These are phyloP conservation scores for Funneliformis geosporum DNA, from an alignment of 192 early-diverging fungal species.

Conservation along the genomic window DNA sequence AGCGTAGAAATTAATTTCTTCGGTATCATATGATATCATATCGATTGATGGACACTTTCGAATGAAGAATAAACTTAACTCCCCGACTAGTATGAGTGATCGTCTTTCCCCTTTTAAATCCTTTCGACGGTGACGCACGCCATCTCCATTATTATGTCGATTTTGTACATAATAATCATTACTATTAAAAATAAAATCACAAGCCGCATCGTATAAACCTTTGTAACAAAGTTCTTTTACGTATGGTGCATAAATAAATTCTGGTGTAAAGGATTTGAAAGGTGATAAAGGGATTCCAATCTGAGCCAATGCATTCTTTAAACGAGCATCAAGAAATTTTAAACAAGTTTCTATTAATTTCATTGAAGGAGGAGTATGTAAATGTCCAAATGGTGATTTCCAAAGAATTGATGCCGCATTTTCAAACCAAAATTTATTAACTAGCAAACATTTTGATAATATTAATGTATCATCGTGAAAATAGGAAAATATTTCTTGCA, in stretches of 20 bases:
- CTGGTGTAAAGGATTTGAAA: not conserved
- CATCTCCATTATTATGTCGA: too few relatives aligned
- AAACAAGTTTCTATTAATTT: slow-evolving; percentile 14
- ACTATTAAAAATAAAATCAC: not conserved
- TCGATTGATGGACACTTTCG: not conserved
- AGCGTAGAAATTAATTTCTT: not conserved
- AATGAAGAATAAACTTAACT: not conserved
- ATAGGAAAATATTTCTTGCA: slow-evolving; percentile 16
- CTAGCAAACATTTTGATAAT: not conserved
- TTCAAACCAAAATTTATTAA: slow-evolving; percentile 5
- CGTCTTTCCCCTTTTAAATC: not conserved
- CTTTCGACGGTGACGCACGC: not conserved
- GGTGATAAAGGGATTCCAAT: not conserved
- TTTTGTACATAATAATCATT: too few relatives aligned
- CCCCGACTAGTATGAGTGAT: not conserved
- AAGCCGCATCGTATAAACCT: not conserved
- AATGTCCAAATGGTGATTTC: not conserved
- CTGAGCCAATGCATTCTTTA: not conserved
- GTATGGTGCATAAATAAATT: not conserved
- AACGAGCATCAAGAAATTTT: not conserved
- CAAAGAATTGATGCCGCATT: not conserved
- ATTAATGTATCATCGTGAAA: not conserved
- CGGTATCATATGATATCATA: not conserved
- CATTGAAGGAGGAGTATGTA: not conserved
- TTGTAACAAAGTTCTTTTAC: not conserved